These are phyloP conservation scores for Coniochaeta sp. DNA, from an alignment of 2,329 filamentous ascomycete genomes.

Conservation along the genomic window DNA sequence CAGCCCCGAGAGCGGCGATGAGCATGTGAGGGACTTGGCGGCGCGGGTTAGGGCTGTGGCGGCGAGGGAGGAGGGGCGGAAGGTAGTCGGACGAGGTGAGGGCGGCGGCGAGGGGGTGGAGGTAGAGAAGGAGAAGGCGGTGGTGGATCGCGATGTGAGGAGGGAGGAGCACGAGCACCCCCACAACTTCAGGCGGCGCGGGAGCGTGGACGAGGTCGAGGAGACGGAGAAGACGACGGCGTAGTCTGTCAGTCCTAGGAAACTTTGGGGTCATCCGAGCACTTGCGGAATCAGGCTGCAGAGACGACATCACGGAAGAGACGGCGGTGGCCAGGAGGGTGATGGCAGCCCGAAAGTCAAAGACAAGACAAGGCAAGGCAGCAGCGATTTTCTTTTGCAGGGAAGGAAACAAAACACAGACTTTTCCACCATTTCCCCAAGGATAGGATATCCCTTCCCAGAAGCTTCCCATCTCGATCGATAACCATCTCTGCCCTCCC, in stretches of 20 bases:
- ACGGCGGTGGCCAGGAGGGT: neutral
- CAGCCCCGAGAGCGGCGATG: conserved; percentile 70
- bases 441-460: neutral
- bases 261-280: too few relatives aligned
- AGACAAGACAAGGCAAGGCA: neutral
- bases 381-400: conserved; percentile 6
- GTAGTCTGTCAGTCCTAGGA: too few relatives aligned
- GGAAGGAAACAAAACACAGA: neutral
- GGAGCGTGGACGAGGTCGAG: conserved; percentile 51
- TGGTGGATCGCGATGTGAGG: conserved; percentile 4
- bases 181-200: conserved; percentile 33
- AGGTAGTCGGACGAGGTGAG: too few relatives aligned
- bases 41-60: conserved; percentile 52
- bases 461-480: neutral
- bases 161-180: conserved; percentile 10
- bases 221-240: conserved; percentile 43
- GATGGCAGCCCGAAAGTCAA: neutral
- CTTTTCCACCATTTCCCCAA: conserved; percentile 4
- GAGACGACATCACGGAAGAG: neutral
- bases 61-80: conserved; percentile 12
- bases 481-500: neutral
- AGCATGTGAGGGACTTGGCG: conserved; percentile 78
- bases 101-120: neutral
- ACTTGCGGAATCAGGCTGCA: too few relatives aligned
- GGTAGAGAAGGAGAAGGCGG: conserved; percentile 4